phyloP scores from a whole-genome alignment of 371 early-diverging fungal species.

The Mucor sp. region DNA sequence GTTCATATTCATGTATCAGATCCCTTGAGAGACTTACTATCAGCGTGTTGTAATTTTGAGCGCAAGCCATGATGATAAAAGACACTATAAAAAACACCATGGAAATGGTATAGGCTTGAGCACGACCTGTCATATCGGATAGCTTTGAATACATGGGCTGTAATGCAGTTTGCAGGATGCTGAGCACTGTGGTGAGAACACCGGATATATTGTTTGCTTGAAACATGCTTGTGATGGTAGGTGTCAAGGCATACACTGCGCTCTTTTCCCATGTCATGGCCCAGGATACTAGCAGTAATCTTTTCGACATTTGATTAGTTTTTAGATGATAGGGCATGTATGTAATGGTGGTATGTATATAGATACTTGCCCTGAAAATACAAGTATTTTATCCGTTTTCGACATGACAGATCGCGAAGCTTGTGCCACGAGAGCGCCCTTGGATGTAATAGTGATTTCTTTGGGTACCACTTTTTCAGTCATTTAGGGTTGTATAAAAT shows the following conservation, averaged over 20 bases:
- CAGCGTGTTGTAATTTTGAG: slow-evolving; percentile 32
- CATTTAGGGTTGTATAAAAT: not conserved
- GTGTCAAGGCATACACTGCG: slow-evolving; percentile 11
- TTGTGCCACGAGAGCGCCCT: slow-evolving; percentile 1
- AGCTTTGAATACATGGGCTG: slow-evolving; percentile 52
- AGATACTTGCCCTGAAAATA: slow-evolving; percentile 8
- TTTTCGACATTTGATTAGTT: not conserved
- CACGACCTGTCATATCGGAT: slow-evolving; percentile 47
- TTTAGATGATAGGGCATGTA: too few species aligned
- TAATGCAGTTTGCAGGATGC: slow-evolving; percentile 44
- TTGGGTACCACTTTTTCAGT: not conserved
- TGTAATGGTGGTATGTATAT: too few species aligned
- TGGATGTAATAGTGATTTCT: not conserved
- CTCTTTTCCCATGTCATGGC: slow-evolving; percentile 36
- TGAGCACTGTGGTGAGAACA: slow-evolving; percentile 37
- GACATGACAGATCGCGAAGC: slow-evolving; percentile 1
- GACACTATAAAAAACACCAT: slow-evolving; percentile 43
- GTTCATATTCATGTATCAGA: not conserved
- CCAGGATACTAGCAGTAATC: slow-evolving; percentile 30
- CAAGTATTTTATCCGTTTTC: not conserved
- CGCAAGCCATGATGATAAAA: slow-evolving; percentile 34
- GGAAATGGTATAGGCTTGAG: slow-evolving; percentile 36
- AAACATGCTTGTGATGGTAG: slow-evolving; percentile 28
- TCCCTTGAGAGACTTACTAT: slow-evolving; percentile 22
- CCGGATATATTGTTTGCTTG: slow-evolving; percentile 21